Evolutionary conservation across 805 yeast genomes (phyloP), one percentile per base, ranked within the genome.

Genomic region (Sugiyamaella floridensis): DNA sequence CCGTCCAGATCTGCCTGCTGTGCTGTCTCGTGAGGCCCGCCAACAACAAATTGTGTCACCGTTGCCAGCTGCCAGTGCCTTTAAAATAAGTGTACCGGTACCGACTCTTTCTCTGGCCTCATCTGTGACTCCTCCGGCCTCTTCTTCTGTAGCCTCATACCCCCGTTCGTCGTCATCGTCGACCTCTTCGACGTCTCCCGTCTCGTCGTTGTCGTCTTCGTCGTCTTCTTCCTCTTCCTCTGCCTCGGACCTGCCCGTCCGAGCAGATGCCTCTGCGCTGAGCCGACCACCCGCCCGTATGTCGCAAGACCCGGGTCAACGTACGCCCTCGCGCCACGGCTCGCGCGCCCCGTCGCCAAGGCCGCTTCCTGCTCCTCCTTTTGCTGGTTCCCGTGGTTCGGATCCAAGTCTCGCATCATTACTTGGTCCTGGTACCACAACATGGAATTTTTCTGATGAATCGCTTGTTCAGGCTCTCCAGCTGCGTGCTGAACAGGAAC

Each of bases 401-500:
- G 55, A 48, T 34, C 40, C 47, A 15, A 29, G 34, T 20, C 55
- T 65, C 18, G 45, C 63, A 4, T 29, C 54, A 8, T 63, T 83
- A 9, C 67, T 85, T 40, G 89, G 89, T 1, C 71, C 80, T 2
- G 72, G 77, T 29, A 71, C 79, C 12, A 62, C 72, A 7, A 65
- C 70, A 37, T 81, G 85, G 78, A 80, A 82, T 0, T 76, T 71
- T 60, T 70, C 83, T 7, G 85, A 84, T 51, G 72, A 74, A 8
- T 76, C 89, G 2, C 73, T 83, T 28, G 65, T 73, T 22, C 80
- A 78, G 57, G 82, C 89, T 0, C 67, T 88, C 40, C 74, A 75
- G 34, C 74, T 85, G 29, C 75, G 81, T 49, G 66, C 80, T 2
- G 89, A 88, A 64, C 92, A 85, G 63, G 97, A 90, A 65, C 75